Base-by-base conservation (phyloP, 2,329 filamentous ascomycete genomes). In the Trichocomaceae sp. region DNA sequence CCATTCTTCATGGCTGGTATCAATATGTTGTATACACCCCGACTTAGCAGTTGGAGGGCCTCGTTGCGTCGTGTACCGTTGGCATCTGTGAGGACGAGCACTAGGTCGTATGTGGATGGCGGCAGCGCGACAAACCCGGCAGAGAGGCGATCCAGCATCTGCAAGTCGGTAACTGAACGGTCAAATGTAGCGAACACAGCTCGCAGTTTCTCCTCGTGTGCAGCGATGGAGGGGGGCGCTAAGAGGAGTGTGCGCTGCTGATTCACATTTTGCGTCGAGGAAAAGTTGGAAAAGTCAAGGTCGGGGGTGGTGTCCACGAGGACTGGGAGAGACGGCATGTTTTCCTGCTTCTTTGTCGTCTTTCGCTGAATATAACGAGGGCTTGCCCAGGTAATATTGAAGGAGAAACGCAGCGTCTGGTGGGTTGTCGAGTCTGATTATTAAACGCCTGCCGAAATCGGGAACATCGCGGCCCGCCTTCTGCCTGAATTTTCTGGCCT, bases 61-160 rank as follows among this genome's bases (percentile, higher is more conserved):
- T 57, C 56, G 29, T 45, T 39, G 33, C 48, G 51, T 31, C 45
- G 37, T 22, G 53, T 19, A 23, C 53, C 56, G 42, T 58, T 51
- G 19, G 52, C 46, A 70, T 91, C 89, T 60, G 88, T 86, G 59
- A 97, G 84, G 52, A 99, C 80, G 47, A 96, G 81, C 44, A 97
- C 82, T 44, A 87, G 74, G 69, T 95, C 88, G 77, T 99, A 99
- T 53, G 88, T 87, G 48, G 82, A 76, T 52, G 81, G 63, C 1
- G 91, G 87, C 0, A 99, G 83, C 7, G 84, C 77, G 55, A 93
- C 88, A 37, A 96, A 79, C 58, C 90, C 90, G 35, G 88, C 82
- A 1, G 88, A 84, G 41, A 99, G 82, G 50, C 93, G 89, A 75
- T 99, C 93, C 58, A 99, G 87, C 93, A 99, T 99, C 72, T 97